A percentile compares a stretch with the other conserved stretches of the same genome.
phyloP scores from a whole-genome alignment of 176 grass and related monocot genomes.

The Ampelocalamus luodianensis region DNA sequence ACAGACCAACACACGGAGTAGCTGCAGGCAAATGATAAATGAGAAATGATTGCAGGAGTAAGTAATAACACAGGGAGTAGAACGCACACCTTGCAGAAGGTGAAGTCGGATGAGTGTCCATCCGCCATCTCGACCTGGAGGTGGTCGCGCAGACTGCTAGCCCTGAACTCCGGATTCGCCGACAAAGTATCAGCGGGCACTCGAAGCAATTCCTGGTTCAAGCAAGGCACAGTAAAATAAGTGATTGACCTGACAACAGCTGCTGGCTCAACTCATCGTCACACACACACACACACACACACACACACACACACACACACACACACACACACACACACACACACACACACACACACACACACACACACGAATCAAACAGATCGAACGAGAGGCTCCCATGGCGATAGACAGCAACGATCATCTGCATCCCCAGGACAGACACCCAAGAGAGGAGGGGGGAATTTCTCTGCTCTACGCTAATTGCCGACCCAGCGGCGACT shows the following conservation, averaged over 20 bases:
- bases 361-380: neutral
- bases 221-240: neutral
- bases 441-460: no score
- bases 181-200: neutral
- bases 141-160: neutral
- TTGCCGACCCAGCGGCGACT: no score
- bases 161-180: neutral
- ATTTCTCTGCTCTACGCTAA: no score
- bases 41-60: neutral
- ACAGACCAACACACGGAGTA: neutral
- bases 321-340: neutral
- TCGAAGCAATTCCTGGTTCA: neutral
- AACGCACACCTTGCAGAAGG: constrained; percentile 71
- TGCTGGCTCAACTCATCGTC: no score
- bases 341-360: neutral
- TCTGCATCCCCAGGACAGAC: no score
- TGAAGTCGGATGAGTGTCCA: constrained; percentile 77
- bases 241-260: neutral
- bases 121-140: constrained; percentile 52
- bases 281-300: neutral
- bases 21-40: neutral
- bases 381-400: no score
- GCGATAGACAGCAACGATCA: no score
- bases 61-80: neutral
- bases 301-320: neutral